phyloP scores from a whole-genome alignment of 2,329 filamentous ascomycete genomes.

The Sporothrix mexicana region DNA sequence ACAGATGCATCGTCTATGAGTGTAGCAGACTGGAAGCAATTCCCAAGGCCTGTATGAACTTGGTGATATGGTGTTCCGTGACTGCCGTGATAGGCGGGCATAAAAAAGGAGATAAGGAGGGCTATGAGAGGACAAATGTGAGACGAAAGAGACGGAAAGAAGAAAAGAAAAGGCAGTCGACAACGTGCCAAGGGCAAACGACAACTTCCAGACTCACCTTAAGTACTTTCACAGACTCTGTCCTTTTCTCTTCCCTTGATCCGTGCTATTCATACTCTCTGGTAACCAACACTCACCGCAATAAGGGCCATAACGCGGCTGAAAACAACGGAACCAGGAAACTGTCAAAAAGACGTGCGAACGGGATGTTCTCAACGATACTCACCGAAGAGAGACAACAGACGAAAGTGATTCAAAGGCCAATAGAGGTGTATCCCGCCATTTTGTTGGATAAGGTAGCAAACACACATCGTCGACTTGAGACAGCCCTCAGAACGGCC shows the following conservation, averaged over 20 bases:
- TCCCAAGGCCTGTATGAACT: background rate
- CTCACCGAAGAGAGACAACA: background rate
- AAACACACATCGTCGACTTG: constrained; percentile 20
- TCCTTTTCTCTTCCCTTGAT: background rate
- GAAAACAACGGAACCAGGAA: constrained; percentile 16
- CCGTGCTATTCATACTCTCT: background rate
- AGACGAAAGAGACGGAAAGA: background rate
- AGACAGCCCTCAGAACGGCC: constrained; percentile 10
- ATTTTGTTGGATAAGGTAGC: constrained; percentile 2
- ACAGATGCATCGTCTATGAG: background rate
- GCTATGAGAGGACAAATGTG: background rate
- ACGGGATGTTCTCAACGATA: background rate
- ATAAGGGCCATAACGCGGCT: constrained; percentile 15
- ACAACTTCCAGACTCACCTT: background rate
- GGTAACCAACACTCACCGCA: background rate
- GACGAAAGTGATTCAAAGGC: background rate
- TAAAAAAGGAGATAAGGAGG: background rate
- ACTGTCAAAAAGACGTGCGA: background rate
- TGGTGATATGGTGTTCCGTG: background rate
- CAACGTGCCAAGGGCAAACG: background rate
- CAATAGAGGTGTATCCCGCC: background rate
- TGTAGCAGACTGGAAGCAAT: background rate
- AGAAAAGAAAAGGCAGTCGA: background rate
- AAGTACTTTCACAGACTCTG: constrained; percentile 2
- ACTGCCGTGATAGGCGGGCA: background rate